These are phyloP conservation scores for Podospora pseudoanserina DNA, from an alignment of 495 filamentous ascomycete species.

Conservation along the genomic window DNA sequence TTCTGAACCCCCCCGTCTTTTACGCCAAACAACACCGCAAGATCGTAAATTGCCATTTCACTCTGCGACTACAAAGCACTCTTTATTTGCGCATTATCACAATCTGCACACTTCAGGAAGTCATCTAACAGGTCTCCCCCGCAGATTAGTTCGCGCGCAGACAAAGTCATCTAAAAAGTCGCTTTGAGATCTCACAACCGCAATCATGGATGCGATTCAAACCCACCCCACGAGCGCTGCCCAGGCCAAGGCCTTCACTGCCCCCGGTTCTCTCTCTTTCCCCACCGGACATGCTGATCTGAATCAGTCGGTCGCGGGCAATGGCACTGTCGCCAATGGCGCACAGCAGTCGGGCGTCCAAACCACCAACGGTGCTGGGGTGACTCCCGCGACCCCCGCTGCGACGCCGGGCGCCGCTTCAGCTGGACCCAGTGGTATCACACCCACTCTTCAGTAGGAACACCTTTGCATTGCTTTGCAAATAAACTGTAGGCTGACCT, in stretches of 20 bases:
- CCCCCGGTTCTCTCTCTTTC: slow-evolving; percentile 84
- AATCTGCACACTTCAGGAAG: neutral
- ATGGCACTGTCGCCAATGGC: slow-evolving; percentile 48
- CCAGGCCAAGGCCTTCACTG: slow-evolving; percentile 89
- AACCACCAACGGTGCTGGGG: slow-evolving; percentile 66
- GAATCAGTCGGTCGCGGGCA: slow-evolving; percentile 60
- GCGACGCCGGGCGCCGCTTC: slow-evolving; percentile 79
- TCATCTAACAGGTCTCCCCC: slow-evolving; percentile 12
- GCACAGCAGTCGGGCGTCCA: slow-evolving; percentile 57
- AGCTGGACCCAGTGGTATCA: slow-evolving; percentile 78
- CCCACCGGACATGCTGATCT: slow-evolving; percentile 78
- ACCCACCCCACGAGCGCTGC: slow-evolving; percentile 83
- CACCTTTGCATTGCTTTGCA: slow-evolving; percentile 41
- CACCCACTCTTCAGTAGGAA: slow-evolving; percentile 95
- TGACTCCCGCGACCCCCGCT: slow-evolving; percentile 93
- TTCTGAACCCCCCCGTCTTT: neutral
- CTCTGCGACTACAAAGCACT: neutral
- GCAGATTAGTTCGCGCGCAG: slow-evolving; percentile 26
- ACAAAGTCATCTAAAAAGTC: slow-evolving; percentile 19
- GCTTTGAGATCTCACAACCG: slow-evolving; percentile 16
- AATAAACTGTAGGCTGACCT: slow-evolving; percentile 54
- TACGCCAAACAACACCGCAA: neutral
- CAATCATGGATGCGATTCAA: slow-evolving; percentile 79
- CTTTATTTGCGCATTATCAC: slow-evolving; percentile 6
- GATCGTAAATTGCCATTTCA: neutral